Base-by-base conservation (phyloP, 2,329 filamentous ascomycete genomes). In the Penicillium janthinellum region DNA sequence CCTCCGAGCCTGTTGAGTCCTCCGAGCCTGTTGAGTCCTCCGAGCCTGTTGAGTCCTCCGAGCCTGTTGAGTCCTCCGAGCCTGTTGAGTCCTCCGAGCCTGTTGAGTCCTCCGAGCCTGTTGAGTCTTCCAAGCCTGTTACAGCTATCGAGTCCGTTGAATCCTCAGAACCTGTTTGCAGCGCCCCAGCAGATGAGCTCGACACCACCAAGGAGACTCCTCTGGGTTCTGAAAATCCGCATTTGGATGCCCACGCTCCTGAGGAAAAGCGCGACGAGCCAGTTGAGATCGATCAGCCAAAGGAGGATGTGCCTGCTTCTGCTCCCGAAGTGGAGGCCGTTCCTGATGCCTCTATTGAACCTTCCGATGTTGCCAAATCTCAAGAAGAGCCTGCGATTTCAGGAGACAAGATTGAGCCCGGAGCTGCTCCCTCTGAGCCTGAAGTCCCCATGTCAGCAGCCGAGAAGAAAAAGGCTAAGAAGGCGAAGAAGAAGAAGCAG, bases 391-490 rank as follows among this genome's bases (percentile, higher is more conserved):
- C 59, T 3, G 12, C 17, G 4, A 35, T 12, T 2, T 6, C 35
- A 1, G 48, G 41, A 22, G 54, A 62, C 8, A 17, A 42, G 12
- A 25, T 58, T 4, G 35, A 25, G 14, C 41, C 41, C 2, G 59
- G 56, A 37, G 42, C 55, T 8, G 5, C 41, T 22, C 34, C 52
- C 2, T 50, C 34, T 3, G 58, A 63, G 44, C 39, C 59, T 5
- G 64, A 67, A 34, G n/a, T 58, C 4, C 42, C 49, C 4, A 64
- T 66, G 62, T 61, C 62, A 7, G 58, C 64, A 14, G 60, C 64
- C 11, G 54, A 66, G 50, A 64, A 47, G 14, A 58, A 47, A 41
- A 66, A 64, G 49, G 62, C 64, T 6, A 66, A 66, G 56, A 66
- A 64, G 48, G 56, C 53, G 4, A 63, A 59, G 42, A 66, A 61